Conservation (phyloP, 2,329 filamentous ascomycete genomes). For the Paecilomyces sp. region DNA sequence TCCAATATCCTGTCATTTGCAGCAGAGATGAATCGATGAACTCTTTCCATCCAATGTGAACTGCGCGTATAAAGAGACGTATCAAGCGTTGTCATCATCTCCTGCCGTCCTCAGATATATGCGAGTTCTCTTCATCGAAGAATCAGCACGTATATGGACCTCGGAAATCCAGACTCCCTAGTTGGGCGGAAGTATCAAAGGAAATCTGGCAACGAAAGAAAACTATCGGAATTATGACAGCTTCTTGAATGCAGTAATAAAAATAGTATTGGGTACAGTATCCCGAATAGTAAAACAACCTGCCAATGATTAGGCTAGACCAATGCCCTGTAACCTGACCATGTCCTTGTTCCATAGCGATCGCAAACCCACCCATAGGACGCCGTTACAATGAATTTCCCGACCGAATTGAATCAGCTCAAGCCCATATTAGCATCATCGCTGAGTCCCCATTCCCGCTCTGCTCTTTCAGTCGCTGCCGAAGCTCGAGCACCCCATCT, state of each 20-base stretch:
- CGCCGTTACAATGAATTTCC: slow-evolving; percentile 39
- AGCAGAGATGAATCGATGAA: too few species aligned
- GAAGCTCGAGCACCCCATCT: slow-evolving; percentile 48
- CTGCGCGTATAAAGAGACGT: too few species aligned
- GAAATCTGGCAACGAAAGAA: background rate
- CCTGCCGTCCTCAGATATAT: too few species aligned
- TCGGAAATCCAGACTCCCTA: too few species aligned
- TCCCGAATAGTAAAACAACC: background rate
- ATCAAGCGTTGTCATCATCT: too few species aligned
- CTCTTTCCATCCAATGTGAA: too few species aligned
- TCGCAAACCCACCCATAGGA: slow-evolving; percentile 10
- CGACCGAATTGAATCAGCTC: slow-evolving; percentile 51
- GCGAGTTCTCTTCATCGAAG: too few species aligned
- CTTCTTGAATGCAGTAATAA: background rate
- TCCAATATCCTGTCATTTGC: too few species aligned
- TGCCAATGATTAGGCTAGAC: background rate
- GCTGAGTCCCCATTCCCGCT: slow-evolving; percentile 64
- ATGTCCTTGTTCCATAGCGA: background rate
- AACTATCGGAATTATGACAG: background rate
- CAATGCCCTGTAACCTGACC: background rate
- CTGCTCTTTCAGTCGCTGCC: slow-evolving; percentile 44
- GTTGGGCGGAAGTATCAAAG: background rate
- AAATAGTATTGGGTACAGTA: background rate
- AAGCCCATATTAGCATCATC: slow-evolving; percentile 80
- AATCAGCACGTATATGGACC: too few species aligned